Conservation (phyloP, 1,139 yeast genomes). For the Saccharomyces hybrid region DNA sequence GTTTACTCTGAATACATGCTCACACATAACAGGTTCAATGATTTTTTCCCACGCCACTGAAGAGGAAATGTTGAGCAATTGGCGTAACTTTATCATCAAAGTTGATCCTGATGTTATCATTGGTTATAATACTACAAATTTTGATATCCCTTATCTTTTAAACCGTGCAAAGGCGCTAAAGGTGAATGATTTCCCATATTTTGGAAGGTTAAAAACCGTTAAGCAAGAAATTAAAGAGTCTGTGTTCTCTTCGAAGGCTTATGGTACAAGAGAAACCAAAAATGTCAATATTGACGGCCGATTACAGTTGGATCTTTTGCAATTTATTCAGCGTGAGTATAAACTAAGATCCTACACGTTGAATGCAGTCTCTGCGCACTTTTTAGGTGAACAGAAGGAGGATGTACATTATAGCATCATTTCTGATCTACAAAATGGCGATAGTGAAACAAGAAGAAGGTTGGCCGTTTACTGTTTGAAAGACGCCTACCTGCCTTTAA, state of each 20-base stretch:
- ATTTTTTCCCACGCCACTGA: conserved; percentile 72
- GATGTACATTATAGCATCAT: conserved; percentile 97
- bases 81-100: conserved; percentile 78
- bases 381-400: conserved; percentile 91
- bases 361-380: conserved; percentile 92
- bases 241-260: conserved; percentile 87
- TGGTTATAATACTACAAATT: conserved; percentile 91
- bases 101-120: conserved; percentile 95
- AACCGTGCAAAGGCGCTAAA: conserved; percentile 78
- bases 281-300: conserved; percentile 91
- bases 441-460: conserved; percentile 84
- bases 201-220: conserved; percentile 64
- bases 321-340: conserved; percentile 89
- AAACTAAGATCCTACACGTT: conserved; percentile 90
- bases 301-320: conserved; percentile 88
- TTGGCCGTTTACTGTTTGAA: conserved; percentile 95
- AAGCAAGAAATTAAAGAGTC: conserved; percentile 77
- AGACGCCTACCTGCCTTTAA: conserved; percentile 86
- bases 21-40: conserved; percentile 91
- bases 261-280: conserved; percentile 91
- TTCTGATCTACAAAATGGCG: conserved; percentile 90
- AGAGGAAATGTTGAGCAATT: conserved; percentile 69
- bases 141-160: conserved; percentile 87
- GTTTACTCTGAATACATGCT: conserved; percentile 83
- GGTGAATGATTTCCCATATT: conserved; percentile 67